Conservation (phyloP, 768 basidiomycete species). For the Boletus edulis region DNA sequence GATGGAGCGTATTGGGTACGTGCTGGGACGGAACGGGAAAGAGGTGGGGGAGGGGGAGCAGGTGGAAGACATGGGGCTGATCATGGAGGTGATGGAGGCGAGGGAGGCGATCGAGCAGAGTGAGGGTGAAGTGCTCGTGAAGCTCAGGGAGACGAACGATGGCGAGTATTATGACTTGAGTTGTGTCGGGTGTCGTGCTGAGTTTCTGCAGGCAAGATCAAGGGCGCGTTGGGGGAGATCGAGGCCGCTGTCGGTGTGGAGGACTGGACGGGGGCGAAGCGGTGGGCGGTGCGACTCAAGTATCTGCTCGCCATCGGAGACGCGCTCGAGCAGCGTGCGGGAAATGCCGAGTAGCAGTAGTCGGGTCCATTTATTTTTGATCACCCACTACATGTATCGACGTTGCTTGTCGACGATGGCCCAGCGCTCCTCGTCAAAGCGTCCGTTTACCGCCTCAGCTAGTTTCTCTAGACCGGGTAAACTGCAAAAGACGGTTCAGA, state of each 20-base stretch:
- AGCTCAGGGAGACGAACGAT: conserved; percentile 51
- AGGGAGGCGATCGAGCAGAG: conserved; percentile 69
- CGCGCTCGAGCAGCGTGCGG: conserved; percentile 21
- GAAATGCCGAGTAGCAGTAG: conserved; percentile 16
- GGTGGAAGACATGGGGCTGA: conserved; percentile 65
- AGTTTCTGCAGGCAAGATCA: conserved; percentile 47
- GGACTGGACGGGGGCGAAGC: conserved; percentile 58
- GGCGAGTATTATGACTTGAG: conserved; percentile 37
- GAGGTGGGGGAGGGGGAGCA: conserved; percentile 67
- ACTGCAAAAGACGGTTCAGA: conserved; percentile 6
- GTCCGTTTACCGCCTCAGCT: not conserved
- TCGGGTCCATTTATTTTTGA: not conserved
- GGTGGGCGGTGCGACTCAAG: conserved; percentile 62
- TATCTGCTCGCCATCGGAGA: conserved; percentile 68
- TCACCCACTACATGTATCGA: not conserved
- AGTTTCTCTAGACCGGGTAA: conserved; percentile 14
- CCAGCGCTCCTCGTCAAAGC: conserved; percentile 10
- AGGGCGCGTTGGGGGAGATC: conserved; percentile 44
- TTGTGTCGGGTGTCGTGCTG: not conserved
- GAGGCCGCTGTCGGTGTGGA: conserved; percentile 45
- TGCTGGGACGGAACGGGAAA: conserved; percentile 61
- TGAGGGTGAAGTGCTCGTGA: conserved; percentile 50
- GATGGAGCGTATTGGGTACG: conserved; percentile 74
- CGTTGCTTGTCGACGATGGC: not conserved
- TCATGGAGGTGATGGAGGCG: conserved; percentile 75